phyloP scores from a whole-genome alignment of 2,329 filamentous ascomycete species.

The Chrysosphaeria jannelii region DNA sequence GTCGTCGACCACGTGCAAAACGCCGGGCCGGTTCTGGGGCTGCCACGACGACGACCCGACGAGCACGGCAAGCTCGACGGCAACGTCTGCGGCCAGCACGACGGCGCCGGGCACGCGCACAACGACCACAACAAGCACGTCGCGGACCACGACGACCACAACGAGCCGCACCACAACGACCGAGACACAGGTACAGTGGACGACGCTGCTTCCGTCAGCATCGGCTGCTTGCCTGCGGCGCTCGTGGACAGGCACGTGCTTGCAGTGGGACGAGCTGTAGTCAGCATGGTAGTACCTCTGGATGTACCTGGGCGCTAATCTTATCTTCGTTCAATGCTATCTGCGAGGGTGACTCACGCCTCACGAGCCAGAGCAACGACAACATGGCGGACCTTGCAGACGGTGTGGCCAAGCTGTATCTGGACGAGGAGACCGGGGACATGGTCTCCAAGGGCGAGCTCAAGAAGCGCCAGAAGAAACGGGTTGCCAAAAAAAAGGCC shows the following conservation, averaged over 20 bases:
- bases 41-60: constrained; percentile 22
- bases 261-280: too few relatives aligned
- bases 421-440: constrained; percentile 33
- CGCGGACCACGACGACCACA: constrained; percentile 3
- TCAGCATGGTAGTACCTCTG: too few relatives aligned
- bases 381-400: constrained; percentile 18
- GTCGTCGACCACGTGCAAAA: constrained; percentile 20
- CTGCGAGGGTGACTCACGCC: too few relatives aligned
- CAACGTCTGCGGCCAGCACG: too few relatives aligned
- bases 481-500: too few relatives aligned
- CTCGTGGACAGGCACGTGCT: too few relatives aligned
- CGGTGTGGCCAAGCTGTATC: constrained; percentile 23
- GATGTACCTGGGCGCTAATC: too few relatives aligned
- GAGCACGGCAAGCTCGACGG: constrained; percentile 7
- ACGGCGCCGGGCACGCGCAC: too few relatives aligned
- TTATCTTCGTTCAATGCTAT: too few relatives aligned
- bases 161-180: constrained; percentile 6
- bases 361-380: too few relatives aligned
- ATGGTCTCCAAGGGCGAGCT: constrained; percentile 33
- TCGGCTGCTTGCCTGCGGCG: too few relatives aligned
- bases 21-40: constrained; percentile 31
- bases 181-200: constrained; percentile 5
- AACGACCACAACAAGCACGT: constrained; percentile 2
- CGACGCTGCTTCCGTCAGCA: constrained; percentile 3
- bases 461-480: constrained; percentile 26